Evolutionary conservation across 1,284 basidiomycete species (phyloP).

Genomic region (Retiboletus flavoniger): DNA sequence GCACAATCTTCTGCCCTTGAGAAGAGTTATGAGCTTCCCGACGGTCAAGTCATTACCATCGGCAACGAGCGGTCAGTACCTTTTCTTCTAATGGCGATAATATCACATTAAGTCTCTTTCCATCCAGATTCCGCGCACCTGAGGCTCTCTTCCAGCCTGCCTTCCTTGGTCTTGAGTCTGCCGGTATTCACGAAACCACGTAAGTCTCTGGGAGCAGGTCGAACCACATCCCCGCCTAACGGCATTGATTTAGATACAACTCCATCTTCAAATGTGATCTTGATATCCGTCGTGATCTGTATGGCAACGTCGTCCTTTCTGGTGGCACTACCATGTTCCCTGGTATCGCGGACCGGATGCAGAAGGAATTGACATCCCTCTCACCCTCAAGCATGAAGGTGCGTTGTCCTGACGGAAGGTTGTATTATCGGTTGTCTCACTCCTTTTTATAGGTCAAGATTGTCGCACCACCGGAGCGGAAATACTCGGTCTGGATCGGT

Average conservation of each 20-base stretch:
- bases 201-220: conserved; percentile 38
- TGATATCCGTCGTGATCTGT: conserved; percentile 86
- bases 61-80: conserved; percentile 82
- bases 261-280: conserved; percentile 81
- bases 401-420: conserved; percentile 34
- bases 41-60: conserved; percentile 96
- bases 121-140: conserved; percentile 84
- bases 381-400: conserved; percentile 86
- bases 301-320: conserved; percentile 92
- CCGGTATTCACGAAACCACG: conserved; percentile 96
- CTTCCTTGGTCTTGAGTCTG: conserved; percentile 89
- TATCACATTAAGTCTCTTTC: conserved; percentile 6
- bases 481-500: conserved; percentile 99
- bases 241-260: conserved; percentile 67
- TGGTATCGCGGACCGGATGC: conserved; percentile 96
- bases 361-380: conserved; percentile 92
- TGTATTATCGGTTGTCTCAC: conserved; percentile 5
- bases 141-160: conserved; percentile 97
- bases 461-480: conserved; percentile 88
- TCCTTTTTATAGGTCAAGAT: conserved; percentile 79
- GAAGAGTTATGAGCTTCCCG: conserved; percentile 95
- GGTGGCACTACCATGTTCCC: conserved; percentile 98
- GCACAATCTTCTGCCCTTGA: conserved; percentile 89
- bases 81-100: not conserved
- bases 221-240: conserved; percentile 6